Base-by-base conservation (phyloP, 371 early-diverging fungal species). In the Batkoa obscura region DNA sequence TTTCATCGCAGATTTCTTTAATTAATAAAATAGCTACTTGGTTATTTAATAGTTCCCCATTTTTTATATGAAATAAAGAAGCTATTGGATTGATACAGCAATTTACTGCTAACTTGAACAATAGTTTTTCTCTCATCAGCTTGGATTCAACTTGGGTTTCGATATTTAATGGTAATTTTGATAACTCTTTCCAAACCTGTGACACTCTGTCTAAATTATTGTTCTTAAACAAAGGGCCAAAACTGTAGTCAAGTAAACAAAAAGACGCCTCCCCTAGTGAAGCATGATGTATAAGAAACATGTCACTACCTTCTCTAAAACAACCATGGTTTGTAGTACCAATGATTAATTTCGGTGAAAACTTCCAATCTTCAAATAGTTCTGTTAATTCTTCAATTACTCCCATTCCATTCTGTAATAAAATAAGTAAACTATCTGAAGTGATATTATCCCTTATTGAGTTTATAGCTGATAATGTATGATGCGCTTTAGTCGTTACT, bases 351-450 rank as follows among this genome's bases (percentile, higher is more conserved):
- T 58, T 60, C 1, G 61, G 59, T n/a, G n/a, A n/a, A n/a, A n/a
- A n/a, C n/a, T n/a, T n/a, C n/a, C n/a, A n/a, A n/a, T n/a, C n/a
- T n/a, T n/a, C n/a, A n/a, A n/a, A n/a, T n/a, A n/a, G n/a, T n/a
- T n/a, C n/a, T 41, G 65, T 58, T 9, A 79, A 46, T 43, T 75
- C 73, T 23, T 80, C 78, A 15, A 64, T 63, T 2, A 68, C 61
- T 17, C 81, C 81, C 78, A 79, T 74, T 5, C 81, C 81, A 51
- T 81, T 81, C 55, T 78, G 78, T 43, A 81, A 43, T 48, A 81
- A 59, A 5, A 78, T 56, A 1, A 79, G 66, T 0, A 70, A 66
- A 4, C 72, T 73, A 10, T 63, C 46, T 3, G 64, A 13, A n/a
- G 56, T 58, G n/a, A 79, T 55, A 1, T 72, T 63, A 1, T 61